Evolutionary conservation across 2,329 filamentous ascomycete species (phyloP), one percentile per base, ranked within the genome.

Genomic region (Cordyceps farinosa): DNA sequence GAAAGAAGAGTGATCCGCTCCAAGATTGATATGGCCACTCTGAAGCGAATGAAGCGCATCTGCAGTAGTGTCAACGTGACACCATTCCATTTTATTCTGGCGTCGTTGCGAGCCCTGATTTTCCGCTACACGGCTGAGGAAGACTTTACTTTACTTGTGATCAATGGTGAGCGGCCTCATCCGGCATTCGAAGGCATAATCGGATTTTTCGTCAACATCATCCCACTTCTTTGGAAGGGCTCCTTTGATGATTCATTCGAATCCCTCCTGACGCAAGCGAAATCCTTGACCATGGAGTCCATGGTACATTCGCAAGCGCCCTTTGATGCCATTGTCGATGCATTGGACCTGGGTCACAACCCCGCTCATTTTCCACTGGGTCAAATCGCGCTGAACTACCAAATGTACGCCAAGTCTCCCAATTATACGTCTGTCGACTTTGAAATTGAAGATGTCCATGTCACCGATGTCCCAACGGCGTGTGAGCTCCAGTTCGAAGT

Each of bases 401-500:
- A 57, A 36, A 57, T 57, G 54, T 57, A 57, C 30, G 42, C 54
- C 29, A 57, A 57, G 9, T 57, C 54, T 7, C 54, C 54, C 17
- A 57, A 27, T n/a, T 57, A 57, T 11, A 47, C 29, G 1, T 30
- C 54, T 11, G 29, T 22, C 17, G 54, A 57, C 42, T 57, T 57
- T 47, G 40, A 57, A 15, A 27, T 57, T 11, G 44, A 40, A 9
- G 55, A 58, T 17, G 42, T 58, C 9, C 55, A 58, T n/a, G 55
- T 58, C 3, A 58, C 55, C 55, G 55, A 58, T 17, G 55, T 58
- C 2, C 55, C 55, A 22, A 58, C 42, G 30, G 42, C 55, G 2
- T 58, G 55, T 11, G 55, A 58, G 32, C 55, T 58, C 9, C 55
- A 58, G n/a, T 58, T 58, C 8, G 55, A 58, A n/a, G 55, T 58